Base-by-base conservation (phyloP, 2,329 filamentous ascomycete species). In the Grosmannia serpens region DNA sequence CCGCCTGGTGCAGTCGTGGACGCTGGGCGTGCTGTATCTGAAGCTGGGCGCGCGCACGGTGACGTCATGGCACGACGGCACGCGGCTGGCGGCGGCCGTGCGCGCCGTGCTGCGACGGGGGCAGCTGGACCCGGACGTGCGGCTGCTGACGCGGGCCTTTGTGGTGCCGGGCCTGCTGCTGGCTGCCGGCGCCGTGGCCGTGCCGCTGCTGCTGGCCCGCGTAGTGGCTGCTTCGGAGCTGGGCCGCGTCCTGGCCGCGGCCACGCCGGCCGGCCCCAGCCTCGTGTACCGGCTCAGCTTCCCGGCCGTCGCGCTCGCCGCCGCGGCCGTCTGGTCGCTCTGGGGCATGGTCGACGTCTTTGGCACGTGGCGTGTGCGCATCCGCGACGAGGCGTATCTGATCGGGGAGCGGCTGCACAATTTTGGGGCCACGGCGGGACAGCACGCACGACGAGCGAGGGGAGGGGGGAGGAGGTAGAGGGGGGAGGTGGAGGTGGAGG, bases 381-480 rank as follows among this genome's bases (percentile, higher is more conserved):
- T 99, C 53, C 79, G 90, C 46, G 95, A 99, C 70, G 95, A 99
- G 72, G 91, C 95, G 0, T 99, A 99, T 70, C 76, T 99, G 51
- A 94, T 97, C 67, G 94, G 94, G 2, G 92, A 99, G 74, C 77
- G 91, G 60, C 73, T 99, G 67, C 95, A 99, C 74, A 99, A 99
- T 70, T 95, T 96, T 72, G 89, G 90, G 1, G 57, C 51, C 1
- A 13, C 33, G 7, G 10, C 50, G 11, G 29, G 26, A 4, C 38
- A 20, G 51, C 56, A 44, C 24, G 44, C 26, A 4, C 46, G 54
- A 10, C 20, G 54, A 7, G 13, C 9, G 8, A 26, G 24, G 26
- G 46, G 35, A 38, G 35, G 15, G 35, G 17, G 35, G 7, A 15
- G 35, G 35, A 38, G 13, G 22, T 3, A 26, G 24, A 49, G 46